A percentile compares a stretch with the other conserved stretches of the same genome.
These are phyloP conservation scores for Monilinia aucupariae DNA, from an alignment of 2,329 filamentous ascomycete genomes.

Conservation along the genomic window DNA sequence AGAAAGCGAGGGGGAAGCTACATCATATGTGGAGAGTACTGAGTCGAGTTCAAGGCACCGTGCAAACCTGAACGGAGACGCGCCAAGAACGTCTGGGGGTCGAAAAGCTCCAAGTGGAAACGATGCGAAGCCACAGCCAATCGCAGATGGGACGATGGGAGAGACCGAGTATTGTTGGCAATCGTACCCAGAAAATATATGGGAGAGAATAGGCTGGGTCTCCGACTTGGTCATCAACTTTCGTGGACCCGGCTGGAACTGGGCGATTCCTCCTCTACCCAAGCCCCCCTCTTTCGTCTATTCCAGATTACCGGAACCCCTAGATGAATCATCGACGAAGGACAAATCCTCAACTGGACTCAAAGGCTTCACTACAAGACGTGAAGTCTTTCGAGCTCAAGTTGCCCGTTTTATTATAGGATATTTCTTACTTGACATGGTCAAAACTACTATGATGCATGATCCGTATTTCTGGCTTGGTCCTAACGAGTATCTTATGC, in stretches of 20 bases:
- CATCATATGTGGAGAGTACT: not conserved
- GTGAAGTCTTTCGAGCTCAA: constrained; percentile 43
- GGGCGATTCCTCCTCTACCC: constrained; percentile 47
- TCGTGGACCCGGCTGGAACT: constrained; percentile 55
- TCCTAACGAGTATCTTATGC: constrained; percentile 39
- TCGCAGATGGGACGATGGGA: constrained; percentile 9
- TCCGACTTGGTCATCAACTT: constrained; percentile 51
- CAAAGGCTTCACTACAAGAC: constrained; percentile 40
- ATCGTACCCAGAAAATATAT: constrained; percentile 48
- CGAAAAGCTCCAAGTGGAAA: not conserved
- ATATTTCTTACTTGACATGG: constrained; percentile 64
- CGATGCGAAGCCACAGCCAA: not conserved
- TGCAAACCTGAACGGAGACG: constrained; percentile 20
- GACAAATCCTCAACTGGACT: constrained; percentile 44
- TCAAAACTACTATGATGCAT: constrained; percentile 63
- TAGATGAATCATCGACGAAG: constrained; percentile 33
- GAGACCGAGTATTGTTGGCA: constrained; percentile 54
- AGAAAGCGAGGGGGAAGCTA: not conserved
- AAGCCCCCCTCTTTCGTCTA: constrained; percentile 42
- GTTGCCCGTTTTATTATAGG: constrained; percentile 45
- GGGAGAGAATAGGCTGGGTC: constrained; percentile 50
- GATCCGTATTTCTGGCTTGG: constrained; percentile 73
- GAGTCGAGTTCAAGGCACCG: constrained; percentile 4
- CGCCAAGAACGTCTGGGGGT: not conserved
- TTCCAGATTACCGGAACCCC: constrained; percentile 36